Base-by-base conservation (phyloP, 768 basidiomycete genomes). In the Naganishia antarctica region DNA sequence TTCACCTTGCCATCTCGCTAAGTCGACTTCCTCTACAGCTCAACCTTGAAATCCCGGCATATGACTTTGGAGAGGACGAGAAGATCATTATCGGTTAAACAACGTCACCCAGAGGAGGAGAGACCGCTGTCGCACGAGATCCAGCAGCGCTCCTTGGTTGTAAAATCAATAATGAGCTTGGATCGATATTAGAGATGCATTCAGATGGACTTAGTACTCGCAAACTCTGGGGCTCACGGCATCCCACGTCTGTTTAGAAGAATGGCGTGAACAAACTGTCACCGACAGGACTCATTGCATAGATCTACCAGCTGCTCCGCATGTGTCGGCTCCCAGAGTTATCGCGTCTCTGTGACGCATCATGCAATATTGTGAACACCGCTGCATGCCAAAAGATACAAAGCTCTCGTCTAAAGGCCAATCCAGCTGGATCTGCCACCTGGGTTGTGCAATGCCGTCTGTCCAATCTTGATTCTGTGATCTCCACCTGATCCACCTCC, bases 391-490 rank as follows among this genome's bases (percentile, higher is more conserved):
- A 23, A 2, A 41, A 12, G 11, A 9, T 37, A 12, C 23, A 23
- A 21, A 40, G 15, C 11, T 32, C 13, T 15, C 18, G 21, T 16
- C 34, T 77, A 87, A 44, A 93, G 78, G 21, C 94, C 94, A 63
- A 96, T 92, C 90, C 89, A 98, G 71, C 90, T 92, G 71, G 90
- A 89, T 49, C 88, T 82, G 3, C 94, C 94, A 1, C 85, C 84
- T 0, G 92, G 85, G 78, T 98, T 99, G 72, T 96, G 94, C 74
- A 99, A 77, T 68, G 84, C 84, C 32, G 91, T 93, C 79, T 97
- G 92, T 4, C 93, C 91, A 74, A 99, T 93, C 78, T 98, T 97
- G 51, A 98, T 66, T 43, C 78, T 67, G 15, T 64, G 68, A 18
- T 70, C 74, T 6, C 60, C 65, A 23, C 63, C 70, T 37, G 58